phyloP scores from a whole-genome alignment of 345 rosid genomes.

The Jatropha curcas region DNA sequence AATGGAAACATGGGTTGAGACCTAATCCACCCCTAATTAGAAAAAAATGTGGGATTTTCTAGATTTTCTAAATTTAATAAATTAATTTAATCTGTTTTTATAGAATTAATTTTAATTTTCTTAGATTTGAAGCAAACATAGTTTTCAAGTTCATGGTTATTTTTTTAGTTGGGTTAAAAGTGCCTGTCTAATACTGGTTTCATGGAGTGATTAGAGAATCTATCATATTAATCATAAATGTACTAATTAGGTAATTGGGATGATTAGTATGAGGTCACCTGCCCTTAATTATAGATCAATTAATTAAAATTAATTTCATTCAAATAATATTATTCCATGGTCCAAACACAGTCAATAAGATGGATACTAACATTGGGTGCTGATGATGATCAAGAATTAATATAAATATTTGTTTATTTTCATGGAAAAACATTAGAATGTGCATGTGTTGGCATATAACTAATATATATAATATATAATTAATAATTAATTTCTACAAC shows the following conservation, averaged over 20 bases:
- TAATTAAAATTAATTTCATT: background rate
- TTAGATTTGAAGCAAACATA: background rate
- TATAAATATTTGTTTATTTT: background rate
- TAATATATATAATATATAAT: too few relatives aligned
- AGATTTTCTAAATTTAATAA: too few relatives aligned
- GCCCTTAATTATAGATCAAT: too few relatives aligned
- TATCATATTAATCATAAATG: background rate
- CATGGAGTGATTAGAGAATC: background rate
- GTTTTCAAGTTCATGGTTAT: slow-evolving; percentile 4
- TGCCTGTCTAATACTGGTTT: background rate
- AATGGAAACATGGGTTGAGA: background rate
- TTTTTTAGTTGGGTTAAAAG: slow-evolving; percentile 2
- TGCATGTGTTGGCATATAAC: background rate
- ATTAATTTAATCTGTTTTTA: background rate
- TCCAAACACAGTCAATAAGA: slow-evolving; percentile 7
- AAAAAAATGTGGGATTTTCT: too few relatives aligned
- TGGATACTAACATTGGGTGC: background rate
- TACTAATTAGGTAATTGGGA: background rate
- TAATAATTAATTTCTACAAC: too few relatives aligned
- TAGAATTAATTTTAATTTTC: background rate
- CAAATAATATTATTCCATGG: background rate
- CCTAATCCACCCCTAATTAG: too few relatives aligned
- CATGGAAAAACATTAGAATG: background rate
- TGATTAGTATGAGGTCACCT: background rate
- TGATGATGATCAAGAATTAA: background rate